Base-by-base conservation (phyloP, 768 basidiomycete genomes). In the Boletus reticulatus region DNA sequence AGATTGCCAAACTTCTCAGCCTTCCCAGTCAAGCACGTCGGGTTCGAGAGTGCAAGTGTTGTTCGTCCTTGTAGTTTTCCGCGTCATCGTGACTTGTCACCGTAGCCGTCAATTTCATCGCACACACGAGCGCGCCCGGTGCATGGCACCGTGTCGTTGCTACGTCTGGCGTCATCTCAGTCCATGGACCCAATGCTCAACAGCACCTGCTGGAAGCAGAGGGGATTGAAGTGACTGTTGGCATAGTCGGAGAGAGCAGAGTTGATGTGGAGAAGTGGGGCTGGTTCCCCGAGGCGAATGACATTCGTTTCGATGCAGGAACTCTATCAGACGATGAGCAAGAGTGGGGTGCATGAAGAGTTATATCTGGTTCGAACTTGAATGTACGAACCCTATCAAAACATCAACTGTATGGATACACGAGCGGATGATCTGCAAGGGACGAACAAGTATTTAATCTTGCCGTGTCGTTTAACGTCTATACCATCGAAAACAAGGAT, bases 81-180 rank as follows among this genome's bases (percentile, higher is more conserved):
- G 8, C 38, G 22, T 4, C 34, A 13, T 49, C 12, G 5, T 48
- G n/a, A 52, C 42, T 2, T 10, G 19, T 24, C 4, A 6, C 20
- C 24, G 4, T 20, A 90, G 90, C 89, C n/a, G 79, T 92, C 43
- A 90, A 89, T 64, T 86, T 84, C 61, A 74, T 91, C 14, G 77
- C 81, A 1, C 78, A 78, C 43, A 75, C 79, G 0, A 77, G 73
- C 50, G 85, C 85, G 3, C 83, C 85, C 9, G 80, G 91, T 2
- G 87, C 90, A 1, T 92, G 90, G 89, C 78, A 92, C 56, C 82
- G 90, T 17, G 88, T 92, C 14, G 73, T 92, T 14, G 76, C 81
- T 2, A 77, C 88, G 1, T 80, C 83, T 0, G 89, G 89, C 4
- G 67, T 78, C 0, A 84, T 90, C 58, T 90, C 89, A 0, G 88